These are phyloP conservation scores for Colletotrichum sp. DNA, from an alignment of 2,329 filamentous ascomycete genomes.

Conservation along the genomic window DNA sequence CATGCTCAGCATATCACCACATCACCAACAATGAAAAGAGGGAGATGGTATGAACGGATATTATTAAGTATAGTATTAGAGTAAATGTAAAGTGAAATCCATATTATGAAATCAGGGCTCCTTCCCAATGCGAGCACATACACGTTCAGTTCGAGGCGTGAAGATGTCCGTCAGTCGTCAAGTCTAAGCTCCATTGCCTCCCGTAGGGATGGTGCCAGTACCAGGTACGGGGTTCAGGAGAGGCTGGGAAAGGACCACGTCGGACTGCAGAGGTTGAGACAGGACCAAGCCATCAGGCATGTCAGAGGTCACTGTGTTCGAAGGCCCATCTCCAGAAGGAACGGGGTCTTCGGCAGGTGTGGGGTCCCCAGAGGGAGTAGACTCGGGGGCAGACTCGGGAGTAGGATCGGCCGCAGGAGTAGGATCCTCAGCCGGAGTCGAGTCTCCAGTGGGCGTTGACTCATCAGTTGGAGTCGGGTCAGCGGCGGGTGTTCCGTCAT, in stretches of 20 bases:
- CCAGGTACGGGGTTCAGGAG: background rate
- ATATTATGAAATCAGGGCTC: background rate
- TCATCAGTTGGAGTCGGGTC: background rate
- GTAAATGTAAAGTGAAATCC: background rate
- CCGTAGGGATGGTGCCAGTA: background rate
- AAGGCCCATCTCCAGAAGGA: background rate
- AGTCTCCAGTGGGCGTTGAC: background rate
- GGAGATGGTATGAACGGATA: background rate
- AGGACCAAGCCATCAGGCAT: background rate
- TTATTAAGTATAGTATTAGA: background rate
- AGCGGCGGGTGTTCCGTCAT: background rate
- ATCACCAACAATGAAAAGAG: background rate
- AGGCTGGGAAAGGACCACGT: background rate
- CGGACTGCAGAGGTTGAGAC: background rate
- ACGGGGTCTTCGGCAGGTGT: background rate
- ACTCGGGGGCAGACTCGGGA: background rate
- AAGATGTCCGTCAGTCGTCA: background rate
- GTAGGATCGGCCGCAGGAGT: background rate
- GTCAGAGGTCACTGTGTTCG: background rate
- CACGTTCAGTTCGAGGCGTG: background rate
- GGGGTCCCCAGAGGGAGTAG: background rate
- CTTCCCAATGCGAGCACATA: background rate
- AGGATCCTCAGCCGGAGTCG: background rate
- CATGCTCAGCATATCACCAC: background rate
- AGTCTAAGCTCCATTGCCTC: background rate